A percentile compares a stretch with the other conserved stretches of the same genome.
Conservation (phyloP, 2,329 filamentous ascomycete species). For the Chaetomium olivaceum region DNA sequence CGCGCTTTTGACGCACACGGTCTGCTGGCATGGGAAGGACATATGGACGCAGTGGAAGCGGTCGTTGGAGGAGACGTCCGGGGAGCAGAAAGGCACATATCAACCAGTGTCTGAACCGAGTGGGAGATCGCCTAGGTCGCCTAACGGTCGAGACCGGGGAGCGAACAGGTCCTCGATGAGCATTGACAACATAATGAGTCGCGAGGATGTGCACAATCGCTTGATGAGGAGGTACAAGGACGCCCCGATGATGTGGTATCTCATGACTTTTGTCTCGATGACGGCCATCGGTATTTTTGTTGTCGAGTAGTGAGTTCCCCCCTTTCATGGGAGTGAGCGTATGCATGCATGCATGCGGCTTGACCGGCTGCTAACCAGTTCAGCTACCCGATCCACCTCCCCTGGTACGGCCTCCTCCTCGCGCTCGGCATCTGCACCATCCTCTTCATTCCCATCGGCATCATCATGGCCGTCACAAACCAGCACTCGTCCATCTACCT, state of each 20-base stretch:
- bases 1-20: conserved; percentile 76
- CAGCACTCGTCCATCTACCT: conserved; percentile 85
- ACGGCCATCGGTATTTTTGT: conserved; percentile 77
- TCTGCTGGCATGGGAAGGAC: conserved; percentile 81
- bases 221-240: conserved; percentile 82
- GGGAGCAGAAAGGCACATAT: conserved; percentile 53
- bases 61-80: conserved; percentile 64
- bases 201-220: conserved; percentile 81
- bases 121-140: conserved; percentile 20
- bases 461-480: conserved; percentile 91
- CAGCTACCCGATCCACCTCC: conserved; percentile 76
- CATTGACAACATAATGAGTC: conserved; percentile 60
- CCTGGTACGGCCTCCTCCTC: conserved; percentile 82
- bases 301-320: conserved; percentile 71
- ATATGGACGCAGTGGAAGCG: conserved; percentile 76
- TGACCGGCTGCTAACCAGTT: conserved; percentile 25
- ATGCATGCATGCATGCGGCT: too few species aligned
- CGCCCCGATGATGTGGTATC: conserved; percentile 79
- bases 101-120: conserved; percentile 43
- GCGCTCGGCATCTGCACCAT: conserved; percentile 75
- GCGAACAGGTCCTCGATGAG: conserved; percentile 31
- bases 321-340: neutral
- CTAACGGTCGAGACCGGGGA: conserved; percentile 24
- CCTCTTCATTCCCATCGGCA: conserved; percentile 87
- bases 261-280: conserved; percentile 74